Evolutionary conservation across 441 rosid genomes (phyloP), one percentile per base, ranked within the genome.

Genomic region (Mallotus japonicus): DNA sequence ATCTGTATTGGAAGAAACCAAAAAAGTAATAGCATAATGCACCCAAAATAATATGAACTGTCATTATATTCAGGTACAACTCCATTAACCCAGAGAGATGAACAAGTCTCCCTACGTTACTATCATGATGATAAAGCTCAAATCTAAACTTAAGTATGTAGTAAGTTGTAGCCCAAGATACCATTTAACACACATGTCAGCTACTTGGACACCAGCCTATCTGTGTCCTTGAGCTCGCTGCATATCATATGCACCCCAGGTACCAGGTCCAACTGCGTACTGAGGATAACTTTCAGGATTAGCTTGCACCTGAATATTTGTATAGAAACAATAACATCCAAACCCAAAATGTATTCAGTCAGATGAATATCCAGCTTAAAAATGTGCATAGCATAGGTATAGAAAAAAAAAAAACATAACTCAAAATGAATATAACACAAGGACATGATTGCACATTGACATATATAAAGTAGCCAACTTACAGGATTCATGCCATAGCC

Each of bases 401-500:
- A 53, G 15, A 40, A 37, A 60, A 16, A 20, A 10, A 47, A 55
- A 19, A 17, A 11, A 40, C 19, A 54, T 51, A 24, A 14, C 2
- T 1, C 58, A 20, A 58, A 51, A 57, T 46, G 46, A 59, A 49
- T 63, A 54, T 28, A 32, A 78, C 28, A 47, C 34, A 15, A 28
- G 69, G 17, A 57, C 61, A 17, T 15, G 59, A 6, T 20, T 15
- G 53, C 13, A 73, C 69, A 59, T 19, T 44, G 59, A 51, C 64
- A 57, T 46, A 34, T 28, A 17, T 47, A 15, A 16, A 34, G 56
- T 6, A 34, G 19, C 13, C 37, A 73, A 85, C 99, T 90, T 86
- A 92, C 99, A 64, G 90, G 90, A 87, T 87, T 87, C 88, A 88
- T 82, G 82, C 82, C 88, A 81, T 91, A 95, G 81, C 82, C 84